Evolutionary conservation across 495 filamentous ascomycete species (phyloP).

Genomic region (Penicillium robsamsonii): DNA sequence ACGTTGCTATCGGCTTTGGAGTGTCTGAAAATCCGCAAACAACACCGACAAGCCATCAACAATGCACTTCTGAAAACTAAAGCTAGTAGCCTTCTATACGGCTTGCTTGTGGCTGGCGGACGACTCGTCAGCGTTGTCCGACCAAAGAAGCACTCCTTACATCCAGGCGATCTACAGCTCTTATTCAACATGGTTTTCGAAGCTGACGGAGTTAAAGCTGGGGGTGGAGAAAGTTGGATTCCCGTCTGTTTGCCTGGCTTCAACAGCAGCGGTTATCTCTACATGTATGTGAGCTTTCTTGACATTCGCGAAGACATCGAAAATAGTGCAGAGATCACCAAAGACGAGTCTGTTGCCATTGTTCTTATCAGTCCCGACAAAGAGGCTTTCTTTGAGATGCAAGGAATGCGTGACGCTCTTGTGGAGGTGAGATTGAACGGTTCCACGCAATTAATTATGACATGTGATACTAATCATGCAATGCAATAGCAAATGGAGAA

Average conservation of each 20-base stretch:
- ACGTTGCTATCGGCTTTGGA: constrained; percentile 86
- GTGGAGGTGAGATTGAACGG: constrained; percentile 50
- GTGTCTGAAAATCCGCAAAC: constrained; percentile 82
- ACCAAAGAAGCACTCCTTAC: constrained; percentile 91
- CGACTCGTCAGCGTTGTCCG: constrained; percentile 90
- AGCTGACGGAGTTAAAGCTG: constrained; percentile 80
- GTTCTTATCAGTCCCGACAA: constrained; percentile 90
- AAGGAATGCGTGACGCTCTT: constrained; percentile 78
- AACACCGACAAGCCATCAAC: constrained; percentile 82
- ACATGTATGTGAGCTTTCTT: constrained; percentile 98
- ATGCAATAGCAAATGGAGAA: constrained; percentile 60
- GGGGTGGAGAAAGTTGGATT: constrained; percentile 96
- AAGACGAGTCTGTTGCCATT: constrained; percentile 79
- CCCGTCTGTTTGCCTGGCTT: constrained; percentile 95
- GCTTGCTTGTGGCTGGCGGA: constrained; percentile 90
- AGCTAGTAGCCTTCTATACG: constrained; percentile 78
- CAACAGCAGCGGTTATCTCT: constrained; percentile 95
- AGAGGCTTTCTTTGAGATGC: constrained; percentile 87
- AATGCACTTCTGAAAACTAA: constrained; percentile 77
- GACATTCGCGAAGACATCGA: constrained; percentile 38
- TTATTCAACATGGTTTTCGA: constrained; percentile 99
- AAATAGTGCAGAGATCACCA: constrained; percentile 39
- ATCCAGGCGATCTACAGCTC: constrained; percentile 92
- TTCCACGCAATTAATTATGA: too few species aligned
- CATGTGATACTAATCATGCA: constrained; percentile 1